These are phyloP conservation scores for Plasmodium gonderi DNA, from an alignment of 169 alveolate species.

Conservation along the genomic window DNA sequence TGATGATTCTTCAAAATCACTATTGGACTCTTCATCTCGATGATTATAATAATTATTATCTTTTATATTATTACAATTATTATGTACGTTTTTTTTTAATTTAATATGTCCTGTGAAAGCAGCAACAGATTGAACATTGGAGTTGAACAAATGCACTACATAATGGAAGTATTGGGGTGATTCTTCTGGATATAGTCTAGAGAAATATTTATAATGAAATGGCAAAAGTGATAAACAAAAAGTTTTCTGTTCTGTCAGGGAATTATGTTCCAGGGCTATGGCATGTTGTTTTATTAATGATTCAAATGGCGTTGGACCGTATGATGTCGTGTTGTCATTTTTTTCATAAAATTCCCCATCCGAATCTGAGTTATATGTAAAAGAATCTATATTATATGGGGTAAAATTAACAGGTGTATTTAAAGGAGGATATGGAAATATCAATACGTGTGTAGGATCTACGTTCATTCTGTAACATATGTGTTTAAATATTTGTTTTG, in stretches of 20 bases:
- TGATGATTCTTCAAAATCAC: conserved; percentile 16
- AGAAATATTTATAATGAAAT: conserved; percentile 66
- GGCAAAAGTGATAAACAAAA: conserved; percentile 68
- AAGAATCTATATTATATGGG: conserved; percentile 73
- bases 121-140: conserved; percentile 73
- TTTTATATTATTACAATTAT: not conserved
- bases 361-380: conserved; percentile 25
- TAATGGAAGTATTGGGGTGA: conserved; percentile 57
- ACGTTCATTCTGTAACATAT: conserved; percentile 84
- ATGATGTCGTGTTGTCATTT: not conserved
- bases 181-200: conserved; percentile 49
- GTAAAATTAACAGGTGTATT: conserved; percentile 54
- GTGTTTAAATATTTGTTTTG: conserved; percentile 81
- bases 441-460: conserved; percentile 84
- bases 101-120: conserved; percentile 70
- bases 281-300: conserved; percentile 62
- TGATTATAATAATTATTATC: not conserved
- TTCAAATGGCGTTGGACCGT: conserved; percentile 55
- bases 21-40: not conserved
- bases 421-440: conserved; percentile 79
- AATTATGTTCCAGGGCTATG: conserved; percentile 40
- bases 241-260: conserved; percentile 57
- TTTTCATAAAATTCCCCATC: conserved; percentile 18
- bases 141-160: conserved; percentile 59
- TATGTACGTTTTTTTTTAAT: not conserved